Evolutionary conservation across 208 protist species (phyloP).

Genomic region (Trypanosoma cruzi): DNA sequence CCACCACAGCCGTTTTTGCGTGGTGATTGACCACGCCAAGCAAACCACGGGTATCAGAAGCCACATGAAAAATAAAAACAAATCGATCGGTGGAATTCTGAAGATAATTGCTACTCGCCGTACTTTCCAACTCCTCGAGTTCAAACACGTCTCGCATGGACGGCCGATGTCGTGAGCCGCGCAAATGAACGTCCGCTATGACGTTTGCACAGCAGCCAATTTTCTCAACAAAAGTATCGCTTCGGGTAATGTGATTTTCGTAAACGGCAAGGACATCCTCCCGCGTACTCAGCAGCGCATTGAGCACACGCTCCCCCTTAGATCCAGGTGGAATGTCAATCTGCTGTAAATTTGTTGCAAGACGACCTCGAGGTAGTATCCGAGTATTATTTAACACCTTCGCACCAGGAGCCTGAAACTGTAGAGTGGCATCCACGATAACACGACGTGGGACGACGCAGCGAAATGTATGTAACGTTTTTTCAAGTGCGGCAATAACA

Average conservation of each 20-base stretch:
- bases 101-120: slow-evolving; percentile 51
- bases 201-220: slow-evolving; percentile 75
- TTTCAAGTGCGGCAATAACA: slow-evolving; percentile 67
- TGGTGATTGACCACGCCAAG: slow-evolving; percentile 69
- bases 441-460: slow-evolving; percentile 69
- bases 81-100: slow-evolving; percentile 40
- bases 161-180: slow-evolving; percentile 36
- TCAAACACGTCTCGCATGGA: slow-evolving; percentile 71
- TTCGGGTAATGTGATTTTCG: slow-evolving; percentile 64
- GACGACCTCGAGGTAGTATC: slow-evolving; percentile 63
- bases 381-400: slow-evolving; percentile 19
- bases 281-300: slow-evolving; percentile 48
- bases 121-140: slow-evolving; percentile 65
- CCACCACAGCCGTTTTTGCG: slow-evolving; percentile 47
- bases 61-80: slow-evolving; percentile 82
- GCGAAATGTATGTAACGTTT: slow-evolving; percentile 63
- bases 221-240: slow-evolving; percentile 56
- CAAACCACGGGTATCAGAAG: slow-evolving; percentile 66
- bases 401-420: slow-evolving; percentile 18
- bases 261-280: slow-evolving; percentile 80
- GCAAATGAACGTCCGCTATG: slow-evolving; percentile 52
- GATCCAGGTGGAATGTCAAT: slow-evolving; percentile 52
- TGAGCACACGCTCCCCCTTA: slow-evolving; percentile 71
- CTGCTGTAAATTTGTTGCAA: slow-evolving; percentile 47
- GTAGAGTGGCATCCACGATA: slow-evolving; percentile 51